These are phyloP conservation scores for Wickerhamiella sorbophila DNA, from an alignment of 805 yeast species.

Conservation along the genomic window DNA sequence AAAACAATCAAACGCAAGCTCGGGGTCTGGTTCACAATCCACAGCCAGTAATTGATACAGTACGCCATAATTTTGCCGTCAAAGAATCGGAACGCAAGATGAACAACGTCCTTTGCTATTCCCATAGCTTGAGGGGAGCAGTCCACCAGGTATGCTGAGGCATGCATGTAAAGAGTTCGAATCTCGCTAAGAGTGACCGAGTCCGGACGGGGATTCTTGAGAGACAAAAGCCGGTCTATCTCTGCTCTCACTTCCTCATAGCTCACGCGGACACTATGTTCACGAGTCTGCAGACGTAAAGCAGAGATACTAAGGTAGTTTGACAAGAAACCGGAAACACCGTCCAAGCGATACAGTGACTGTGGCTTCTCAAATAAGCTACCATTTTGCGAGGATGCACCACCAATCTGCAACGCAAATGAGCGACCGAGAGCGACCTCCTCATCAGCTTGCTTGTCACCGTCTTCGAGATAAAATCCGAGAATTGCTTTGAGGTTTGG, in stretches of 20 bases:
- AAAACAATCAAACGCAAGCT: constrained; percentile 44
- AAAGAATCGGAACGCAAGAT: constrained; percentile 54
- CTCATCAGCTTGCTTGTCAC: constrained; percentile 23
- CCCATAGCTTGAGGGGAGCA: constrained; percentile 4
- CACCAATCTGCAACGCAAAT: constrained; percentile 83
- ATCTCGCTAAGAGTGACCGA: constrained; percentile 1
- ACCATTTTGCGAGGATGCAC: constrained; percentile 50
- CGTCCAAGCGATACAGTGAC: constrained; percentile 28
- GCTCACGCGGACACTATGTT: not conserved
- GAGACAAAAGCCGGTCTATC: not conserved
- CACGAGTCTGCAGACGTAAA: not conserved
- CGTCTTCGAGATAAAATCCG: constrained; percentile 47
- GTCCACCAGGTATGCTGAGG: constrained; percentile 4
- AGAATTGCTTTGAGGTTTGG: constrained; percentile 67
- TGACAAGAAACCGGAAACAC: constrained; percentile 59
- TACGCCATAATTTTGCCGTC: constrained; percentile 43
- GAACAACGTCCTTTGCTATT: constrained; percentile 19
- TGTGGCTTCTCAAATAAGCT: constrained; percentile 41
- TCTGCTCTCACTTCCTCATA: not conserved
- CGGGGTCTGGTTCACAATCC: constrained; percentile 54
- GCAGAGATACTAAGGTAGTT: constrained; percentile 36
- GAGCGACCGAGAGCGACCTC: constrained; percentile 66
- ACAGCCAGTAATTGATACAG: constrained; percentile 69
- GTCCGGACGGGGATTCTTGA: constrained; percentile 3
- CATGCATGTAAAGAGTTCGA: constrained; percentile 5